phyloP scores from a whole-genome alignment of 139 green algal genomes.

The Closterium sp. region DNA sequence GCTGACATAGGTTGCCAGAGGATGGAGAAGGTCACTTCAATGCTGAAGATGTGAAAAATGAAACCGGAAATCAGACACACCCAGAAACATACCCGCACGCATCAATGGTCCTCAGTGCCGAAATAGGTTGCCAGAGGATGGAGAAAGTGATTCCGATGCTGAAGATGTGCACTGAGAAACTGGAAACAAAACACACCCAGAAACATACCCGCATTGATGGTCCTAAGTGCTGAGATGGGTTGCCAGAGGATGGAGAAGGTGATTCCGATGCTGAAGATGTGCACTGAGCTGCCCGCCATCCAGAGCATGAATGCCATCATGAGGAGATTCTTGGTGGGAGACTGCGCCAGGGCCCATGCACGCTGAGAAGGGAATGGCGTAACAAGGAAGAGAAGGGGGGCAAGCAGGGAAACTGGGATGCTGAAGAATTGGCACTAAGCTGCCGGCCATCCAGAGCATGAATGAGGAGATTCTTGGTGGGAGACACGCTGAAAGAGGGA shows the following conservation, averaged over 20 bases:
- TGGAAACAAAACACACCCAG: no score
- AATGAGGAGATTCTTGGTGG: slow-evolving; percentile 54
- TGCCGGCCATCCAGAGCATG: slow-evolving; percentile 57
- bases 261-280: slow-evolving; percentile 56
- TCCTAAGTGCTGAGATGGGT: slow-evolving; percentile 14
- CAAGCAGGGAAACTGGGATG: not conserved
- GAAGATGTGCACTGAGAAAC: slow-evolving; percentile 37
- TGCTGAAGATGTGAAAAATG: slow-evolving; percentile 45
- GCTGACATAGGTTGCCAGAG: slow-evolving; percentile 48
- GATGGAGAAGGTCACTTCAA: slow-evolving; percentile 46
- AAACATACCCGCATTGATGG: not conserved
- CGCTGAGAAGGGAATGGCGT: slow-evolving; percentile 38
- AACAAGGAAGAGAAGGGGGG: not conserved
- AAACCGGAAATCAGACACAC: no score
- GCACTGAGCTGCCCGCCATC: not conserved
- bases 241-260: slow-evolving; percentile 52
- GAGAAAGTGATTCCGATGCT: slow-evolving; percentile 55
- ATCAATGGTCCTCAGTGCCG: not conserved
- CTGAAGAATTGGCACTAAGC: slow-evolving; percentile 13
- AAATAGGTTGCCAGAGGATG: slow-evolving; percentile 51
- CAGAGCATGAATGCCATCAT: slow-evolving; percentile 52
- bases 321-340: slow-evolving; percentile 48
- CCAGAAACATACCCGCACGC: no score
- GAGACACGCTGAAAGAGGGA: slow-evolving; percentile 33
- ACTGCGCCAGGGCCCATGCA: slow-evolving; percentile 46